Conservation (phyloP, 495 filamentous ascomycete species). For the Oleoguttula mirabilis region DNA sequence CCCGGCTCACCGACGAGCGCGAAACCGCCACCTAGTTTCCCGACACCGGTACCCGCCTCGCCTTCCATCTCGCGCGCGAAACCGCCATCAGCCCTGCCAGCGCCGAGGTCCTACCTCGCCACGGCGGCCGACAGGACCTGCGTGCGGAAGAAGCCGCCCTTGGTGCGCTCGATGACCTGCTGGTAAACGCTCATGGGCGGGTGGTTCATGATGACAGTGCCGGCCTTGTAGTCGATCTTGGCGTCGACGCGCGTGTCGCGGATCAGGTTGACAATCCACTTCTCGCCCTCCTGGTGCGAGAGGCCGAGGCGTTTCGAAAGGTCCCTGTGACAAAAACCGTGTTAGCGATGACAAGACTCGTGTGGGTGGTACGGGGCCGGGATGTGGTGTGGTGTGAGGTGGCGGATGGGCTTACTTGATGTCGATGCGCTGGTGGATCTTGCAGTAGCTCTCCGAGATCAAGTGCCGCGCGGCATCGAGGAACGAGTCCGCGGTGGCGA, state of each 20-base stretch:
- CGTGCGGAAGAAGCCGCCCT: conserved; percentile 78
- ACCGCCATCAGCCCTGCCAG: no score
- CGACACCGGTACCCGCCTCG: no score
- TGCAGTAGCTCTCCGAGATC: conserved; percentile 98
- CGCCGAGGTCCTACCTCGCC: conserved; percentile 21
- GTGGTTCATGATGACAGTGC: conserved; percentile 99
- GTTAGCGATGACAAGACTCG: not conserved
- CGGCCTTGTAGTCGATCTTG: conserved; percentile 98
- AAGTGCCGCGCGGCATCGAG: conserved; percentile 89
- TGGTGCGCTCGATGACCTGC: conserved; percentile 94
- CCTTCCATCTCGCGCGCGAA: no score
- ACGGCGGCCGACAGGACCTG: conserved; percentile 33
- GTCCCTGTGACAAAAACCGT: conserved; percentile 43
- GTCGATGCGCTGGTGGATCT: conserved; percentile 96
- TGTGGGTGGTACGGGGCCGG: not conserved
- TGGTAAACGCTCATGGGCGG: conserved; percentile 96
- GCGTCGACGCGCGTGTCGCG: conserved; percentile 93
- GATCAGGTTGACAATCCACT: conserved; percentile 99
- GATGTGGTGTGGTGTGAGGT: not conserved
- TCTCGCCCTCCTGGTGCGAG: conserved; percentile 89
- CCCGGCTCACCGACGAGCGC: no score
- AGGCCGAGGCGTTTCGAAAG: conserved; percentile 80
- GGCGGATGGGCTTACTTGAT: conserved; percentile 52
- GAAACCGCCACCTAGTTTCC: no score
- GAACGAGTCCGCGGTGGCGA: conserved; percentile 71